Conservation (phyloP, 495 filamentous ascomycete species). For the Amniculicola lignicola region DNA sequence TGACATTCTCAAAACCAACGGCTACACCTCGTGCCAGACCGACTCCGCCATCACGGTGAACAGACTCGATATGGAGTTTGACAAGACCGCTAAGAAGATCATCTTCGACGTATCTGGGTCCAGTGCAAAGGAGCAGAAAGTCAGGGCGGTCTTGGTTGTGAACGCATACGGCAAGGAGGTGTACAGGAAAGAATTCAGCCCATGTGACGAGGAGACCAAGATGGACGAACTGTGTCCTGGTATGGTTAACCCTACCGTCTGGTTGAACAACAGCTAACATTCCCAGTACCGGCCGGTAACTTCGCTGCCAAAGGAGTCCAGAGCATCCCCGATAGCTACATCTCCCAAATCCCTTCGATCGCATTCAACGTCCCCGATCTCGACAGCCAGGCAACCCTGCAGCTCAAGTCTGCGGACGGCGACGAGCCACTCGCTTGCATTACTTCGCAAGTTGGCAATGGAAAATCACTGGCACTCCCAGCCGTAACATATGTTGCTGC, state of each 20-base stretch:
- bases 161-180: constrained; percentile 83
- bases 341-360: constrained; percentile 76
- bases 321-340: constrained; percentile 64
- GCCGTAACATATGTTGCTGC: constrained; percentile 82
- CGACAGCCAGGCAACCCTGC: constrained; percentile 76
- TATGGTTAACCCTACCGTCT: constrained; percentile 44
- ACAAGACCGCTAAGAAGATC: constrained; percentile 66
- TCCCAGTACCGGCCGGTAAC: constrained; percentile 63
- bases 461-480: constrained; percentile 70
- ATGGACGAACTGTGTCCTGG: constrained; percentile 78
- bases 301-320: constrained; percentile 72
- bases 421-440: constrained; percentile 73
- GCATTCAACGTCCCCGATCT: constrained; percentile 91
- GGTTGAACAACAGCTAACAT: neutral
- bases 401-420: constrained; percentile 62
- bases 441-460: constrained; percentile 76
- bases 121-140: constrained; percentile 71
- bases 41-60: constrained; percentile 67
- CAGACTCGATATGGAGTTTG: constrained; percentile 73
- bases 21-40: constrained; percentile 71
- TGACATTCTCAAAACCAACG: constrained; percentile 74
- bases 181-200: constrained; percentile 77
- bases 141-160: constrained; percentile 73
- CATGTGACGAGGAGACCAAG: constrained; percentile 64
- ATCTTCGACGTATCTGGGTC: constrained; percentile 81